Evolutionary conservation across 495 filamentous ascomycete species (phyloP).

Genomic region (Thozetella sp.): DNA sequence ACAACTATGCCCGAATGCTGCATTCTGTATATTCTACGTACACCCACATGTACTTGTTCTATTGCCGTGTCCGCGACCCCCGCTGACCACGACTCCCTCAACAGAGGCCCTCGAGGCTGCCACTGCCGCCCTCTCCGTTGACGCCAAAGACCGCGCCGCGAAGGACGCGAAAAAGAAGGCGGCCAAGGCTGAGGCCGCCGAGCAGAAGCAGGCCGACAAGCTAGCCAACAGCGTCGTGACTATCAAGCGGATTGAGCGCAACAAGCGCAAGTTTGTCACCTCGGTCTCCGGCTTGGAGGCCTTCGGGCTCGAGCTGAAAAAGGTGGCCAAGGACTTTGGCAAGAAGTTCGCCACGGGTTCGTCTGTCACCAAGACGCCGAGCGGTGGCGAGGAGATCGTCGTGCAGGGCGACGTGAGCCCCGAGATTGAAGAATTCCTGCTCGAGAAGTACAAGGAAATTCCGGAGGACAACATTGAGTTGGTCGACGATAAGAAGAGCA

Average conservation of each 20-base stretch:
- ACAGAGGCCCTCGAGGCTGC: slow-evolving; percentile 81
- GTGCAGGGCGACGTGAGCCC: slow-evolving; percentile 97
- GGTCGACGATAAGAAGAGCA: slow-evolving; percentile 94
- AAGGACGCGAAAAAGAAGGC: slow-evolving; percentile 91
- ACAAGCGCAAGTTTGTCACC: slow-evolving; percentile 96
- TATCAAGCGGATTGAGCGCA: slow-evolving; percentile 96
- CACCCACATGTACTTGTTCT: too few relatives aligned
- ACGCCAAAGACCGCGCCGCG: slow-evolving; percentile 87
- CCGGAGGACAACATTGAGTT: slow-evolving; percentile 94
- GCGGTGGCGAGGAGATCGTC: slow-evolving; percentile 92
- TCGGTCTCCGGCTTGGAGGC: slow-evolving; percentile 86
- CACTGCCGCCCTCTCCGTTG: slow-evolving; percentile 80
- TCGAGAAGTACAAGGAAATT: slow-evolving; percentile 81
- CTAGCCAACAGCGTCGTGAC: slow-evolving; percentile 78
- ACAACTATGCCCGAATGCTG: too few relatives aligned
- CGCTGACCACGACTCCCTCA: too few relatives aligned
- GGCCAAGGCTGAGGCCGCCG: slow-evolving; percentile 83
- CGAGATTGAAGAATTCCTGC: slow-evolving; percentile 87
- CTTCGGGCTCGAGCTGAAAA: slow-evolving; percentile 91
- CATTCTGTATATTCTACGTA: too few relatives aligned
- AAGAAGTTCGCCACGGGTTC: slow-evolving; percentile 94
- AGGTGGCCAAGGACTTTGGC: slow-evolving; percentile 80
- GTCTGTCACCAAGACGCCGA: slow-evolving; percentile 86
- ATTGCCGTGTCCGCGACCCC: too few relatives aligned
- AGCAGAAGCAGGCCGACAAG: slow-evolving; percentile 75